Evolutionary conservation across 2,329 filamentous ascomycete species (phyloP), one percentile per base, ranked within the genome.

Genomic region (Chaetomiaceae sp.): DNA sequence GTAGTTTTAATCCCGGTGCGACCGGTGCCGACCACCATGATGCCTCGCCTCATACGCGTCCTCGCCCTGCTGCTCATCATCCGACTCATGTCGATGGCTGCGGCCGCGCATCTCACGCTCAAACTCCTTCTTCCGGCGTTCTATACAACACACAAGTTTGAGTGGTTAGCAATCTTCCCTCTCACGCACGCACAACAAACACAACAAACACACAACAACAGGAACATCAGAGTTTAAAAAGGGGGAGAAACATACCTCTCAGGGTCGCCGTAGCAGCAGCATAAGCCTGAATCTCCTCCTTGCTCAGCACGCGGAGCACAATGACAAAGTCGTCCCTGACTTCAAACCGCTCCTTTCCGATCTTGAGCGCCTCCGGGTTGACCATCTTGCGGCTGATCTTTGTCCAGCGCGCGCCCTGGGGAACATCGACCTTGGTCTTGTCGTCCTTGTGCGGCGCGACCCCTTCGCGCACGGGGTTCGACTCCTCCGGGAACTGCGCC

Each of bases 321-420:
- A 96, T 96, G 53, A 97, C 90, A 67, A 90, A 95, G 63, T 96
- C 90, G 53, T 90, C 81, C n/a, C 90, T 81, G 61, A 95, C 87
- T 68, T 97, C 92, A 59, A 87, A 97, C 25, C 92, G 79, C 71
- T 96, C 91, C 61, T 93, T 87, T n/a, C 87, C 87, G 55, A 87
- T 79, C 51, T 88, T 86, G 41, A 97, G 72, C 0, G 91, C 90
- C 60, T 92, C 87, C 0, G 91, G 90, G 60, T 95, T 96, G 61
- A 97, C 91, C 49, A 95, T 78, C 58, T 86, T 83, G 50, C 91
- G 83, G 65, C 86, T 88, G 64, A 97, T 91, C 72, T 93, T 95
- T 41, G 91, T 96, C 91, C 91, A 96, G 48, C 89, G 81, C 30
- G 91, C 91, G 51, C 86, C 87, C 0, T 83, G 70, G 0, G 87